phyloP scores from a whole-genome alignment of 192 early-diverging fungal species.

The Phlyctochytrium arcticum region DNA sequence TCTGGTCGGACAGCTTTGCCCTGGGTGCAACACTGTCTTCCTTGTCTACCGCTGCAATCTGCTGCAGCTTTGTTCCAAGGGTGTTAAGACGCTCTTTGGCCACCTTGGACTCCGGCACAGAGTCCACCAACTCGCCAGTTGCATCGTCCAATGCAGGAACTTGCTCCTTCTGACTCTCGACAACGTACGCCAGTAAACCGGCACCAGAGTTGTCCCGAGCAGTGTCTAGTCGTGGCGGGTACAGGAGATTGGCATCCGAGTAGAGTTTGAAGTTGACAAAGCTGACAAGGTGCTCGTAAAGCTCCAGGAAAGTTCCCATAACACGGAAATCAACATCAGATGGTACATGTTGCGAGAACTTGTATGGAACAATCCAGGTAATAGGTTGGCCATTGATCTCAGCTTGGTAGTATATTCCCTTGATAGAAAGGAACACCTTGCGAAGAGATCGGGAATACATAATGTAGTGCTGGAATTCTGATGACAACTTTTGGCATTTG shows the following conservation, averaged over 20 bases:
- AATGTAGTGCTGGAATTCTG: constrained; percentile 93
- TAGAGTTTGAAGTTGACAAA: constrained; percentile 96
- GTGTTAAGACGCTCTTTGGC: too few relatives aligned
- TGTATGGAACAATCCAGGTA: constrained; percentile 94
- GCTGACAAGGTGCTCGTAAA: constrained; percentile 86
- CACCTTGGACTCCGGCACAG: too few relatives aligned
- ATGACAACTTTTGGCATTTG: constrained; percentile 73
- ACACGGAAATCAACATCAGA: constrained; percentile 94
- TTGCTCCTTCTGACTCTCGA: too few relatives aligned
- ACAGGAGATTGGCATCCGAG: constrained; percentile 79
- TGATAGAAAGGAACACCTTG: constrained; percentile 94
- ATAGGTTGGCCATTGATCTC: constrained; percentile 88
- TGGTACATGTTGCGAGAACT: constrained; percentile 89
- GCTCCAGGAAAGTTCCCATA: constrained; percentile 95
- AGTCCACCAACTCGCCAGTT: too few relatives aligned
- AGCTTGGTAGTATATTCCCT: constrained; percentile 99
- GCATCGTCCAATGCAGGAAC: too few relatives aligned
- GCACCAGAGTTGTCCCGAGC: constrained; percentile 58
- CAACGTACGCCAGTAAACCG: constrained; percentile 61
- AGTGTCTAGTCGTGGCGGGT: constrained; percentile 82
- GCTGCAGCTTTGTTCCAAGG: constrained; percentile 2
- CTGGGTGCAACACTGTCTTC: constrained; percentile 31
- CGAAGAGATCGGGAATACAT: constrained; percentile 72
- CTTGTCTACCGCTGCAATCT: constrained; percentile 6
- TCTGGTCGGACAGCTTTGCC: constrained; percentile 11